phyloP scores from a whole-genome alignment of 495 filamentous ascomycete genomes.

The Amniculicola lignicola region DNA sequence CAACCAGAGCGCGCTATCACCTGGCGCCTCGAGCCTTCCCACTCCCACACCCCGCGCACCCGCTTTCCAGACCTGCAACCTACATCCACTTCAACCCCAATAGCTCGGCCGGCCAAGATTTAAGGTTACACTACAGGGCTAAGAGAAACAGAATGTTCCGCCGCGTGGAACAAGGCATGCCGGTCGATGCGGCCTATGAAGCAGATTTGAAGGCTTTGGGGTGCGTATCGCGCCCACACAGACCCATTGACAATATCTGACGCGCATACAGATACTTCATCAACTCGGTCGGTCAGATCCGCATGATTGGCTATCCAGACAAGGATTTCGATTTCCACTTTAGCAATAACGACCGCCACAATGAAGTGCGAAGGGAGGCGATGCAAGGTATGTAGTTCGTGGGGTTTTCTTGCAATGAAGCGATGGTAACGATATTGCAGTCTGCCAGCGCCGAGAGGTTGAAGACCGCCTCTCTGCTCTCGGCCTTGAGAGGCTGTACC shows the following conservation, averaged over 20 bases:
- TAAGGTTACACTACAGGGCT: not conserved
- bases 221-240: conserved; percentile 47
- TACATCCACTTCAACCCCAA: no score
- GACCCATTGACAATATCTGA: not conserved
- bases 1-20: no score
- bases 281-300: conserved; percentile 68
- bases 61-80: no score
- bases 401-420: no score
- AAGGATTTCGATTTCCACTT: conserved; percentile 70
- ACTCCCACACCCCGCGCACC: no score
- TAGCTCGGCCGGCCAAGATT: no score
- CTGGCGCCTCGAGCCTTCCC: no score
- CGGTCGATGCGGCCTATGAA: conserved; percentile 64
- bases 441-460: conserved; percentile 60
- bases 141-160: conserved; percentile 59
- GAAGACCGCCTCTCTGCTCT: conserved; percentile 56
- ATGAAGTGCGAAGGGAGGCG: conserved; percentile 64
- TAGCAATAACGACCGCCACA: conserved; percentile 66
- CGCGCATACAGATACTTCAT: conserved; percentile 14
- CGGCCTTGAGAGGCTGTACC: conserved; percentile 53
- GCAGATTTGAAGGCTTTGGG: conserved; percentile 64
- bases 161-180: conserved; percentile 60
- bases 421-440: conserved; percentile 44
- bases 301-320: conserved; percentile 60
- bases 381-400: conserved; percentile 49